These are phyloP conservation scores for Penicillium sp. DNA, from an alignment of 2,329 filamentous ascomycete species.

Conservation along the genomic window DNA sequence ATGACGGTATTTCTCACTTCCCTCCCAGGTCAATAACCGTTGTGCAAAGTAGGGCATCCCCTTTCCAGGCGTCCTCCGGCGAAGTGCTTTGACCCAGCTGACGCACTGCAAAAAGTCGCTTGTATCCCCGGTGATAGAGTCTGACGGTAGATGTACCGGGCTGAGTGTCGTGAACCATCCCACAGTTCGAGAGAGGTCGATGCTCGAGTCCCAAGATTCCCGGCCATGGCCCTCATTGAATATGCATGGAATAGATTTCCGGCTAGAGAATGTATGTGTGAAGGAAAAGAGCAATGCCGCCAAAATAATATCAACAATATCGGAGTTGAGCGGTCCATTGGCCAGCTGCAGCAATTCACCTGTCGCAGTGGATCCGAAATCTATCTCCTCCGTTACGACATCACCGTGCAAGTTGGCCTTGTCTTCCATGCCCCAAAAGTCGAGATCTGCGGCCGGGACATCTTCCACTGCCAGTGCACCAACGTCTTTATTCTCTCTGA, in stretches of 20 bases:
- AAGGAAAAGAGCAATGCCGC: conserved; percentile 20
- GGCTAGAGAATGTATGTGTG: conserved; percentile 15
- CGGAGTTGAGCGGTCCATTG: conserved; percentile 14
- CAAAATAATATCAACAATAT: conserved; percentile 21
- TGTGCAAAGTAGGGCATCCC: conserved; percentile 39
- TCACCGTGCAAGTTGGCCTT: conserved; percentile 7
- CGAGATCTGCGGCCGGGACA: conserved; percentile 51
- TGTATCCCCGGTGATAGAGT: background rate
- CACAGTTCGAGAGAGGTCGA: conserved; percentile 20
- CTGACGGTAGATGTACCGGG: conserved; percentile 14
- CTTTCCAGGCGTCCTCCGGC: conserved; percentile 31
- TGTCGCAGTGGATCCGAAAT: conserved; percentile 13
- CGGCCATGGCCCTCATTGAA: conserved; percentile 24
- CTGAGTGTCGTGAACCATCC: conserved; percentile 24
- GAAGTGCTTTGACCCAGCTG: conserved; percentile 33
- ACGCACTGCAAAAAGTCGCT: conserved; percentile 11
- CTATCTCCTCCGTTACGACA: conserved; percentile 6
- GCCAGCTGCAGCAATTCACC: conserved; percentile 11
- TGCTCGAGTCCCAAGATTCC: conserved; percentile 16
- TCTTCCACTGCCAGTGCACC: conserved; percentile 12
- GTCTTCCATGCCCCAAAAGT: conserved; percentile 32
- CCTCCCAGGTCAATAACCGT: conserved; percentile 27
- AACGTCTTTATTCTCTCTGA: background rate
- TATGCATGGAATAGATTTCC: conserved; percentile 16
- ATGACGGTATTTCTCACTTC: conserved; percentile 18